phyloP scores from a whole-genome alignment of 2,329 filamentous ascomycete species.

The Trichoderma lentiforme region DNA sequence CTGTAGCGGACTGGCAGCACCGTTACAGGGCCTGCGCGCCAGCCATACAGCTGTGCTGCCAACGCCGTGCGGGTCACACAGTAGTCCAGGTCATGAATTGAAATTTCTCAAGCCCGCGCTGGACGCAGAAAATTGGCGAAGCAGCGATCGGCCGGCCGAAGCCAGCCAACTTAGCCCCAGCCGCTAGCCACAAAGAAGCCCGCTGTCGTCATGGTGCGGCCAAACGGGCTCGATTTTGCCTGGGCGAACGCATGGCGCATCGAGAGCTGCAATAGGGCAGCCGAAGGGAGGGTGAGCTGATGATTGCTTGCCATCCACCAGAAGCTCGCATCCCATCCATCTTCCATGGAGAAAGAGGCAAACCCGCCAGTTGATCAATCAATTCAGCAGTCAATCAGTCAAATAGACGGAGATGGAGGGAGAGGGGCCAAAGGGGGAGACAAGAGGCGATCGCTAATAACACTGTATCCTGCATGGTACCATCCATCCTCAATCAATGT shows the following conservation, averaged over 20 bases:
- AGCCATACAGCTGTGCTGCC: background rate
- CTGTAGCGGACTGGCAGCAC: background rate
- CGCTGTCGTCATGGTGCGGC: conserved; percentile 13
- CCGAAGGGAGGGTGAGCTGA: conserved; percentile 10
- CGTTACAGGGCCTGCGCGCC: background rate
- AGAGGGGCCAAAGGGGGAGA: background rate
- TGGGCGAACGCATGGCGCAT: conserved; percentile 3
- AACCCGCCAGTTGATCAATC: background rate
- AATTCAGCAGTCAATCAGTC: background rate
- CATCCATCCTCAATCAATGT: background rate
- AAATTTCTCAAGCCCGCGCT: conserved; percentile 6
- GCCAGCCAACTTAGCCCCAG: background rate
- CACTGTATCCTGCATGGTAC: background rate
- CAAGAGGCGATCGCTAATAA: background rate
- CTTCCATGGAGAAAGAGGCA: background rate
- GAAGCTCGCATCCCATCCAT: background rate
- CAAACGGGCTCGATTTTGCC: background rate
- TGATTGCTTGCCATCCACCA: background rate
- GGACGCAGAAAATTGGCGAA: background rate
- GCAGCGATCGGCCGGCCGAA: background rate
- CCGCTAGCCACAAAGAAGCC: background rate
- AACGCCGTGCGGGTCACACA: background rate
- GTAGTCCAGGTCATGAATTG: too few relatives aligned
- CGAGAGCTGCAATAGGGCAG: conserved; percentile 1
- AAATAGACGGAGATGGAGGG: background rate